Percentiles rank a stretch among this genome's conserved stretches.
Evolutionary conservation across 768 basidiomycete genomes (phyloP).

Genomic region (Auriscalpium microsporum): DNA sequence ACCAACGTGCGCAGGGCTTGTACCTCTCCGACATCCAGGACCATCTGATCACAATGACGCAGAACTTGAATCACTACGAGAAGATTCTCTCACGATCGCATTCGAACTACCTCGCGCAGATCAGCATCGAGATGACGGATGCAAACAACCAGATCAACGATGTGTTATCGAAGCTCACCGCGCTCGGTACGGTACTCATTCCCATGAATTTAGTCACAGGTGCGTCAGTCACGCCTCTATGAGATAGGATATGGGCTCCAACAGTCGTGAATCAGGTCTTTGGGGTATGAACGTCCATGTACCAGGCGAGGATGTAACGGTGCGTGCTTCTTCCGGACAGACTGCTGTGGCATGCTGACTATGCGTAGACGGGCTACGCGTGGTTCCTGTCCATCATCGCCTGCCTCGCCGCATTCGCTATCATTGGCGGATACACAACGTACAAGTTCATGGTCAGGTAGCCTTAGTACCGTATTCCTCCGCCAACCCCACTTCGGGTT

Average conservation of each 20-base stretch:
- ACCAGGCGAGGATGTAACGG: constrained; percentile 65
- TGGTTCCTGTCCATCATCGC: constrained; percentile 90
- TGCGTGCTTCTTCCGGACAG: constrained; percentile 17
- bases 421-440: constrained; percentile 72
- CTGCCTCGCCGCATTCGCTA: constrained; percentile 68
- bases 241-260: not conserved
- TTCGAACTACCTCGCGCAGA: constrained; percentile 98
- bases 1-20: constrained; percentile 51
- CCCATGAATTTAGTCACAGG: constrained; percentile 97
- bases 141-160: constrained; percentile 99
- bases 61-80: constrained; percentile 99
- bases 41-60: constrained; percentile 99
- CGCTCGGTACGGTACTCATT: constrained; percentile 93
- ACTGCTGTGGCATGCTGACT: not conserved
- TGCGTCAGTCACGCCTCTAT: constrained; percentile 20
- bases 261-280: constrained; percentile 40
- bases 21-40: constrained; percentile 97
- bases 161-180: constrained; percentile 77
- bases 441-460: constrained; percentile 59
- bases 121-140: constrained; percentile 99
- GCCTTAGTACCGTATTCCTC: not conserved
- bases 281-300: constrained; percentile 99
- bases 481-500: not conserved
- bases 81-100: constrained; percentile 98
- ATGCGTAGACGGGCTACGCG: constrained; percentile 37